Evolutionary conservation across 768 basidiomycete species (phyloP), one percentile per base, ranked within the genome.

Genomic region (Lentinula sp.): DNA sequence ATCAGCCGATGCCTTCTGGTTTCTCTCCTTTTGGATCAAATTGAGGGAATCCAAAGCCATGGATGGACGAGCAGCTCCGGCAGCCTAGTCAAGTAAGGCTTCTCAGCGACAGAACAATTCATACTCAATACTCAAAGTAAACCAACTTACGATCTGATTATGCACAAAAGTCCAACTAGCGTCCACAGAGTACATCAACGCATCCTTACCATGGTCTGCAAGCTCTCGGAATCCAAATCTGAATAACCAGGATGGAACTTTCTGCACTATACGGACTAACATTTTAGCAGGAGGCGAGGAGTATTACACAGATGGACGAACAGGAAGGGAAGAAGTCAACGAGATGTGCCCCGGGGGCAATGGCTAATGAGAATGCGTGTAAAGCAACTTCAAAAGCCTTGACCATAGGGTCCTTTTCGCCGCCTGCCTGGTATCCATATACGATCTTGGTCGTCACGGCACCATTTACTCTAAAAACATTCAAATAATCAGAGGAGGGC

Each of bases 391-490:
- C 64, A 57, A 66, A 72, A 2, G 74, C 73, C 16, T 66, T 63
- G 32, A 71, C 67, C 45, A 64, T 63, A 68, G 72, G 70, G 16
- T 67, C 61, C n/a, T 66, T 60, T 15, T 37, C 36, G 39, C 10
- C 72, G 56, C 66, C 76, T 59, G 64, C 72, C 8, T 65, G 63
- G 37, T 75, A 70, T 3, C 78, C 77, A 57, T 73, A 75, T 2
- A 73, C 66, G 20, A 70, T 62, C 28, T 61, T 61, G 9, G 67
- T 64, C 18, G 68, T 61, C 2, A 63, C 63, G 1, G 66, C 64
- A 1, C 68, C 51, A 43, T 54, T 54, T 0, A 39, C 37, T 39
- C 53, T 50, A 13, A 48, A 3, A 28, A 28, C 28, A 3, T 28
- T 28, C 28, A 2, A 28, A 2, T 3, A 28, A 28, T 28, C 28